These are phyloP conservation scores for Singerocomus rubriflavus DNA, from an alignment of 1,284 basidiomycete species.

Conservation along the genomic window DNA sequence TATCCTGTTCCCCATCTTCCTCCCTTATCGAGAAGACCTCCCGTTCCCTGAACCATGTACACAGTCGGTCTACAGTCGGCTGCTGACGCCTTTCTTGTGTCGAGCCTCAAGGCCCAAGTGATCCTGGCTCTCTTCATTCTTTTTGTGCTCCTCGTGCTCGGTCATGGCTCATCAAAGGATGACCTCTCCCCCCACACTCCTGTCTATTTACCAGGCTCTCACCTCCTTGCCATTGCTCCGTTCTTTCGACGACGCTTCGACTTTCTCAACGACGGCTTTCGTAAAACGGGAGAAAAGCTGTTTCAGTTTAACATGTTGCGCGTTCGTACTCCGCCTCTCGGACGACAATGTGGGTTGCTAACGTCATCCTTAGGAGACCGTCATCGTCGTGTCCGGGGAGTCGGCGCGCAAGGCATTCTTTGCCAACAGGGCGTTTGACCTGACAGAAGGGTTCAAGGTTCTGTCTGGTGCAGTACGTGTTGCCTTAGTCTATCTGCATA, in stretches of 20 bases:
- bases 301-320: slow-evolving; percentile 66
- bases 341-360: slow-evolving; percentile 17
- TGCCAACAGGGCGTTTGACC: slow-evolving; percentile 61
- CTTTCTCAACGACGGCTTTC: slow-evolving; percentile 67
- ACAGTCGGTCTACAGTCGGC: slow-evolving; percentile 58
- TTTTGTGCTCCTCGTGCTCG: slow-evolving; percentile 46
- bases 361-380: slow-evolving; percentile 48
- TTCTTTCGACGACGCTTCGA: slow-evolving; percentile 69
- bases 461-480: slow-evolving; percentile 67
- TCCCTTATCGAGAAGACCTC: slow-evolving; percentile 24
- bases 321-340: slow-evolving; percentile 27
- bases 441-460: slow-evolving; percentile 72
- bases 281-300: slow-evolving; percentile 56
- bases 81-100: slow-evolving; percentile 54
- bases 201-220: slow-evolving; percentile 51
- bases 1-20: slow-evolving; percentile 17
- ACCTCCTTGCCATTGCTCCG: slow-evolving; percentile 53
- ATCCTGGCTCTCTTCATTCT: slow-evolving; percentile 54
- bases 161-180: slow-evolving; percentile 40
- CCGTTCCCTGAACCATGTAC: slow-evolving; percentile 37
- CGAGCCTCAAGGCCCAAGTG: slow-evolving; percentile 52
- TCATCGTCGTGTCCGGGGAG: slow-evolving; percentile 70
- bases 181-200: slow-evolving; percentile 42
- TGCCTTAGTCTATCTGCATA: slow-evolving; percentile 4
- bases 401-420: slow-evolving; percentile 66